Base-by-base conservation (phyloP, 805 yeast species). In the Teunomyces cretensis region DNA sequence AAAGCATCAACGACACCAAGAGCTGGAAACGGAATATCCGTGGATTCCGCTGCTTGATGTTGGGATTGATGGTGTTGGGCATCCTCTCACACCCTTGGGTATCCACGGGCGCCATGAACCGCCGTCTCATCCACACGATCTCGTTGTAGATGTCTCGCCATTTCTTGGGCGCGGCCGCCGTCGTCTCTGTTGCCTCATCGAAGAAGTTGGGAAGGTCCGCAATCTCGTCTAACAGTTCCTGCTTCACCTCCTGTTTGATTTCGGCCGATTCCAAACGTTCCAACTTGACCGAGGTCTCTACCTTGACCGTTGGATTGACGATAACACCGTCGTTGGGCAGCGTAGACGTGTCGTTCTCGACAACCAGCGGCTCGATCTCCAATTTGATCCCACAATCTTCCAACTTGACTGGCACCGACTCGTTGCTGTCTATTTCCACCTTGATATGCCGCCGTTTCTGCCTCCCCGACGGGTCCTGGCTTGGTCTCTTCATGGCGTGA, bases 51-150 rank as follows among this genome's bases (percentile, higher is more conserved):
- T 39, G 35, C 27, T 57, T 65, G 6, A 76, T 43, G 7, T 57
- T 56, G 1, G 73, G 72, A 11, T 60, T 64, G 13, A 79, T 67
- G 3, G 74, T 62, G 16, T 69, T 66, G 0, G 83, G 80, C 40
- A 79, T 71, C 24, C 73, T 71, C 17, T 86, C 90, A 61, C 96
- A 89, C 5, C 97, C 97, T 78, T 88, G 81, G 0, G 82, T 74
- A 59, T 91, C 97, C 2, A 91, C 97, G 0, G 97, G 97, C 0
- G 97, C 81, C n/a, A 67, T 63, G 11, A 84, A 73, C 41, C 73
- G 71, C 3, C 74, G 54, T 47, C 97, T 72, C 94, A 89, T 86
- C 16, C 64, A 67, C 43, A 82, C 81, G 28, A 90, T 70, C 47
- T 72, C 78, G 41, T 80, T 68, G 55, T 84, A 86, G 37, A 84